Conservation (phyloP, 768 basidiomycete species). For the Rhodotorula graminis region DNA sequence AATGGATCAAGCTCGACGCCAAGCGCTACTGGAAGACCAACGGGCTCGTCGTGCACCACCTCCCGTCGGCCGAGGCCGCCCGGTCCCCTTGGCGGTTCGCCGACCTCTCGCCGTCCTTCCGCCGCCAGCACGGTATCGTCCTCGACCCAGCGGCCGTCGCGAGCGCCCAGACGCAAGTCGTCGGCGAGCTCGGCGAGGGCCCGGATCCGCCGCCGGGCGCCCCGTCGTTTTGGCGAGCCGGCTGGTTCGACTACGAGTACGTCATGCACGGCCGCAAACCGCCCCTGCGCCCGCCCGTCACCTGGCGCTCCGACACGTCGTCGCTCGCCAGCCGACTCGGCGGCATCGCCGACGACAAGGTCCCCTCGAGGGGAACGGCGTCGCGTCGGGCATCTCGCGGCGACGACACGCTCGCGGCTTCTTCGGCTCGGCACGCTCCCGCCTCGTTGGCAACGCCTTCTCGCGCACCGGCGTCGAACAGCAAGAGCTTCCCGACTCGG, state of each 20-base stretch:
- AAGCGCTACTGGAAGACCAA: not conserved
- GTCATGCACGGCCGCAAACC: not conserved
- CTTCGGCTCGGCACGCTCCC: no score
- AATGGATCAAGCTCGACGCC: not conserved
- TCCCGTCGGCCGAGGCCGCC: not conserved
- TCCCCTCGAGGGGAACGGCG: no score
- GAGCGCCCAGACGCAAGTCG: not conserved
- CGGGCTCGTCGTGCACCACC: not conserved
- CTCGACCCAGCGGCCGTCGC: not conserved
- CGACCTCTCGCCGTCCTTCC: not conserved
- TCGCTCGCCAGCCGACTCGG: not conserved
- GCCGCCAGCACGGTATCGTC: not conserved
- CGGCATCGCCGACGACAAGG: not conserved
- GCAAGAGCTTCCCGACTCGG: no score
- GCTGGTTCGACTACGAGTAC: constrained; percentile 5
- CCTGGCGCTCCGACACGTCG: no score
- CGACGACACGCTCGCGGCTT: not conserved
- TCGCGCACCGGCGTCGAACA: no score
- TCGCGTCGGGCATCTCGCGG: not conserved
- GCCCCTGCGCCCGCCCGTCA: not conserved
- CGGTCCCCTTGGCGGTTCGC: not conserved
- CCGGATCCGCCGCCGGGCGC: not conserved
- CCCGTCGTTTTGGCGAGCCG: not conserved
- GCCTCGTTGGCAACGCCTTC: no score
- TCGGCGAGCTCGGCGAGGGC: constrained; percentile 2